Base-by-base conservation (phyloP, 108 stramenopile species). In the Nannochloropsis oceanica region DNA sequence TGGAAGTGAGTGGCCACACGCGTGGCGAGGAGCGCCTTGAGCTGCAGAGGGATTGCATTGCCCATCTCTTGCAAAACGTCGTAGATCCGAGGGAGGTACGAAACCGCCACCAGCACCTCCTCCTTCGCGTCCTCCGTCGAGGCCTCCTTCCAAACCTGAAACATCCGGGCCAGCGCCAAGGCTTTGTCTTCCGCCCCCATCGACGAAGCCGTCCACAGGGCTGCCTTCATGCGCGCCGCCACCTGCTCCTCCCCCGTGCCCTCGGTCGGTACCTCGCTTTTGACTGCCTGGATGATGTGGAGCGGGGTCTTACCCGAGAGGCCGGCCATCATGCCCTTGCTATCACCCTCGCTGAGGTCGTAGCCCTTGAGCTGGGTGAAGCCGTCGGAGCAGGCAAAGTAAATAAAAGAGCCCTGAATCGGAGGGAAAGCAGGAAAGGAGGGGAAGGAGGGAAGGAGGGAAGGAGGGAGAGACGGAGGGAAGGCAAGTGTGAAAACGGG, bases 21-120 rank as follows among this genome's bases (percentile, higher is more conserved):
- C 24, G 93, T 92, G 26, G 96, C 96, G 34, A 95, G 90, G 84
- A 94, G 94, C 13, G 96, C 94, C 88, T 96, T 95, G 94, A 95
- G 80, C 87, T 89, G 89, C 93, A 95, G 14, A 94, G 95, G 90
- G 93, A 96, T 44, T 94, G 93, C 81, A 94, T 93, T 91, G 82
- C 95, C 94, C 93, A 96, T 95, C 86, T 95, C 95, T 13, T 93
- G 86, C 12, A 96, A 91, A 24, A 90, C 88, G 85, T 92, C 93
- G 84, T 96, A 96, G 80, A 96, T 87, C 50, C 83, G 91, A 25
- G 94, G 94, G 2, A 96, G 93, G 25, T 88, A 83, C 43, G 91
- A 89, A 44, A 94, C 87, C 81, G 95, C 86, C 0, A 89, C 84
- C 22, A 89, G 85, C 82, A 94, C 92, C 26, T 84, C 87, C 12